Percentiles rank a stretch among this genome's conserved stretches.
phyloP scores from a whole-genome alignment of 495 filamentous ascomycete species.

The Lasiosphaeris hirsuta region DNA sequence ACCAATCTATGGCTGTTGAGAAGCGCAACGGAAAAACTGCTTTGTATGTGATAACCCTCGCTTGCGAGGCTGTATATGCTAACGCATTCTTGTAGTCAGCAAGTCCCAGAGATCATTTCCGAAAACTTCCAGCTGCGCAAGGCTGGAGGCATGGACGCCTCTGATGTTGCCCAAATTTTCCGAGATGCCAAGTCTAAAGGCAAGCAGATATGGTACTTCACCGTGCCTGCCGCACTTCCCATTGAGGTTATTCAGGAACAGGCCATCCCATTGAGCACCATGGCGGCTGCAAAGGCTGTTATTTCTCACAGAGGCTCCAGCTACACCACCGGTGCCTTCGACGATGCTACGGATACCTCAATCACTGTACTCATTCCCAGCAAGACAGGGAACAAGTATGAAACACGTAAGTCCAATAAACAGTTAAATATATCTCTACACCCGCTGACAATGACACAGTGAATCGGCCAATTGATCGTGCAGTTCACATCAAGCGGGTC shows the following conservation, averaged over 20 bases:
- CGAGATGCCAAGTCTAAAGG: constrained; percentile 42
- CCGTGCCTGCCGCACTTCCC: constrained; percentile 44
- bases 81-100: constrained; percentile 12
- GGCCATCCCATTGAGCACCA: constrained; percentile 39
- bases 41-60: constrained; percentile 16
- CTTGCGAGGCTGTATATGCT: constrained; percentile 2
- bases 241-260: constrained; percentile 47
- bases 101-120: constrained; percentile 21
- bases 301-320: constrained; percentile 40
- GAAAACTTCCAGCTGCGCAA: constrained; percentile 33
- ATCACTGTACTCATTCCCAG: constrained; percentile 45
- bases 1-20: constrained; percentile 21
- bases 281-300: constrained; percentile 33
- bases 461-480: constrained; percentile 36
- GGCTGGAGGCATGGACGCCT: constrained; percentile 31
- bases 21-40: constrained; percentile 25
- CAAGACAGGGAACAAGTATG: constrained; percentile 39
- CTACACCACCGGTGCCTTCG: constrained; percentile 37
- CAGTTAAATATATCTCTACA: not conserved
- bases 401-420: constrained; percentile 30
- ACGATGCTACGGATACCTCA: constrained; percentile 31
- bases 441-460: constrained; percentile 24
- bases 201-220: constrained; percentile 53
- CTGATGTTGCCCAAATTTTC: constrained; percentile 38
- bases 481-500: constrained; percentile 42